Conservation (phyloP, 768 basidiomycete species). For the Lactifluus piperatus region DNA sequence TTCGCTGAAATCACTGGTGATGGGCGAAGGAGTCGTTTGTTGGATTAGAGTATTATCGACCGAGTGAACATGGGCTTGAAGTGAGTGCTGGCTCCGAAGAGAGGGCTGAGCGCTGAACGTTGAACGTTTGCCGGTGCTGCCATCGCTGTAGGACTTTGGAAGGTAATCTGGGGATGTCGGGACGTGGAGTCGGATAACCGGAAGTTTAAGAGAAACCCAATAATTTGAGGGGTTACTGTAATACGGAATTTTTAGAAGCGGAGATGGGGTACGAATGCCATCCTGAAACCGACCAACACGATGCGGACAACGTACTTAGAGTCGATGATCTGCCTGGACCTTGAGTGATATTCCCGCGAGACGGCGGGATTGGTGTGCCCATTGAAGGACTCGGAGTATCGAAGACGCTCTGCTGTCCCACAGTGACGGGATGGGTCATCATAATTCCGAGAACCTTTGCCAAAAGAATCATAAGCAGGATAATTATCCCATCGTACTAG, state of each 20-base stretch:
- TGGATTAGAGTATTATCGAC: constrained; percentile 1
- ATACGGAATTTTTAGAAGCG: constrained; percentile 9
- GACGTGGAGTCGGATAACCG: background rate
- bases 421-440: too few relatives aligned
- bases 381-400: too few relatives aligned
- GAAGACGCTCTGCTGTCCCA: too few relatives aligned
- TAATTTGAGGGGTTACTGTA: background rate
- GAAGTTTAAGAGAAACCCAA: constrained; percentile 13
- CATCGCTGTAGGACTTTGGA: background rate
- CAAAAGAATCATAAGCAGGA: too few relatives aligned
- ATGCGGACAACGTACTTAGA: too few relatives aligned
- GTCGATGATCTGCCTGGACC: too few relatives aligned
- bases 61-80: constrained; percentile 3
- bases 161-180: background rate
- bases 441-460: too few relatives aligned
- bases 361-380: too few relatives aligned
- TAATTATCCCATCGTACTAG: too few relatives aligned
- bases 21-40: constrained; percentile 16
- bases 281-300: constrained; percentile 13
- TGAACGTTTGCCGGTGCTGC: background rate
- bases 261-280: constrained; percentile 14
- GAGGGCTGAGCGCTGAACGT: too few relatives aligned
- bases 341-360: too few relatives aligned
- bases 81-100: constrained; percentile 5
- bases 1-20: constrained; percentile 18